Evolutionary conservation across 1,139 yeast genomes (phyloP), one percentile per base, ranked within the genome.

Genomic region (Diutina ranongensis): DNA sequence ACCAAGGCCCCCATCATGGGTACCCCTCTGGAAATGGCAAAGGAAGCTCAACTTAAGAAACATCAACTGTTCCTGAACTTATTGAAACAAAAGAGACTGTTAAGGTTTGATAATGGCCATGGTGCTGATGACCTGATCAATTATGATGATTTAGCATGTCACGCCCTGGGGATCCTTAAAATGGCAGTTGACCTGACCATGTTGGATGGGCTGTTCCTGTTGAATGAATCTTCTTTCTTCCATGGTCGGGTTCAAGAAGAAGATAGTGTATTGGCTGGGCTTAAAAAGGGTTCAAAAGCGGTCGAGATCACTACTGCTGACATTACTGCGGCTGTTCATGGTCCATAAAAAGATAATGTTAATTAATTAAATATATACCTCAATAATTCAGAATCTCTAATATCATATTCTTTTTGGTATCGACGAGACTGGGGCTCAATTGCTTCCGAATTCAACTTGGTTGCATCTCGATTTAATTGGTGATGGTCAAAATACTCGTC

Each of bases 161-260:
- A 71, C 51, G 75, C 75, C 2, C 71, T 68, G 46, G 68, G 68
- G 45, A 71, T 71, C 48, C 60, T 71, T 63, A 59, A 72, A 33
- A 68, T 71, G 75, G 76, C 76, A 1, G 70, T 71, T 42, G 76
- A 71, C 49, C 64, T 74, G 21, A 71, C 76, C 2, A 66, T 71
- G 69, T 57, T 70, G 46, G 73, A 38, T 5, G 42, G 32, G n/a
- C 33, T 25, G 42, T 38, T 38, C n/a, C 33, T 25, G 42, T 25
- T 38, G 33, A 38, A 38, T 21, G 42, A 38, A 5, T 25, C 32
- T 7, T 38, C 42, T 4, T 25, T 38, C 7, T 38, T 38, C 33
- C 42, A 22, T 25, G 32, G 32, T 2, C 12, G 42, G 28, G 42
- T 25, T 9, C 32, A 38, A 16, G 42, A 20, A 12, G 42, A 38